phyloP scores from a whole-genome alignment of 495 filamentous ascomycete species.

The Penicillium pancosmium region DNA sequence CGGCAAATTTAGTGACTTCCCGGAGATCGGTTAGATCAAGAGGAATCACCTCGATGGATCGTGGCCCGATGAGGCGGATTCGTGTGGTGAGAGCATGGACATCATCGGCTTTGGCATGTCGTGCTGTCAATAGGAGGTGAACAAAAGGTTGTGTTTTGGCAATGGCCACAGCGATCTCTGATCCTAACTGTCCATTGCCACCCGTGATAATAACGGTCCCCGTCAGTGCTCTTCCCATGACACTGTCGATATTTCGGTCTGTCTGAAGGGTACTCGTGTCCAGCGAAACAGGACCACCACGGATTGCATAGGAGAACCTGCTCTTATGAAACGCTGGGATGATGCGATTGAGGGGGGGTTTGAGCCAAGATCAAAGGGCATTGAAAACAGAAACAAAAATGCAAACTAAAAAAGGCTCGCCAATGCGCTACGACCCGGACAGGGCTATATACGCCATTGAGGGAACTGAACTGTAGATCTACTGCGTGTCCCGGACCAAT shows the following conservation, averaged over 20 bases:
- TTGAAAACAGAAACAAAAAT: constrained; percentile 5
- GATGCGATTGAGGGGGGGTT: not conserved
- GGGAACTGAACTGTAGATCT: constrained; percentile 7
- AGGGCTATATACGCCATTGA: constrained; percentile 13
- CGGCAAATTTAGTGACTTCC: constrained; percentile 37
- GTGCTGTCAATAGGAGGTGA: constrained; percentile 40
- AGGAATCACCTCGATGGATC: constrained; percentile 40
- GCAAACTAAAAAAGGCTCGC: constrained; percentile 1
- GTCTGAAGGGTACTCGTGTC: not conserved
- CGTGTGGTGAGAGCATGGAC: constrained; percentile 31
- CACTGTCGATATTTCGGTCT: not conserved
- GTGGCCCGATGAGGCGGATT: constrained; percentile 42
- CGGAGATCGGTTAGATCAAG: constrained; percentile 40
- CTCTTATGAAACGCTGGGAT: constrained; percentile 2
- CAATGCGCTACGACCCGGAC: not conserved
- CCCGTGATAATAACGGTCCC: constrained; percentile 49
- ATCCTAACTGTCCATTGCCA: constrained; percentile 43
- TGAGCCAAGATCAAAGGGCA: constrained; percentile 7
- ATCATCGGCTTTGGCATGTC: constrained; percentile 37
- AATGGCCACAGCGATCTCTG: constrained; percentile 43
- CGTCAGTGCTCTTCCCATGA: constrained; percentile 42
- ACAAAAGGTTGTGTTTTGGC: constrained; percentile 44
- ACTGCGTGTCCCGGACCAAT: constrained; percentile 14
- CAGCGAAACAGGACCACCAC: not conserved
- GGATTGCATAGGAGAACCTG: not conserved